A percentile compares a stretch with the other conserved stretches of the same genome.
Evolutionary conservation across 352 stramenopile genomes (phyloP).

Genomic region (Phytophthora lateralis): DNA sequence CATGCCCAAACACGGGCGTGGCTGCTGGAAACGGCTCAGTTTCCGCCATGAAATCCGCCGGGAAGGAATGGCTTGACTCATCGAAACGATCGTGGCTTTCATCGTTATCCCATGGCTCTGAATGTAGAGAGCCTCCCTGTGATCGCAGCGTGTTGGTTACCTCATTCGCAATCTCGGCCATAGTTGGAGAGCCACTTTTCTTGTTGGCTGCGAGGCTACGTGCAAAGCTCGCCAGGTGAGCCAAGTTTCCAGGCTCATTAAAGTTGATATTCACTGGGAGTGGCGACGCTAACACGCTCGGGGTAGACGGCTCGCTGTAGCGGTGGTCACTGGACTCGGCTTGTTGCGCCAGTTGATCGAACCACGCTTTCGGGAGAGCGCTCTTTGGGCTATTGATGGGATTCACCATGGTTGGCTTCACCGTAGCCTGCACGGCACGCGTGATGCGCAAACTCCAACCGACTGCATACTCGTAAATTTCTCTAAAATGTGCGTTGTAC

Average conservation of each 20-base stretch:
- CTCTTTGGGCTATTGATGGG: constrained; percentile 75
- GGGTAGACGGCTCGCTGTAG: constrained; percentile 45
- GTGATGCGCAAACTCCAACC: constrained; percentile 82
- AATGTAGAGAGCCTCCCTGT: constrained; percentile 47
- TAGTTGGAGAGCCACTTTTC: constrained; percentile 26
- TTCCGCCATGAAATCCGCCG: constrained; percentile 49
- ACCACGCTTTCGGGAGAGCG: constrained; percentile 76
- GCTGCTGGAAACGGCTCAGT: constrained; percentile 24
- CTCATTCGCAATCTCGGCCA: constrained; percentile 71
- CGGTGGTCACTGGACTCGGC: constrained; percentile 45
- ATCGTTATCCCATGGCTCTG: constrained; percentile 65
- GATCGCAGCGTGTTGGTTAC: constrained; percentile 70
- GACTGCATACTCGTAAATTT: constrained; percentile 82
- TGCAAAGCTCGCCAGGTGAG: constrained; percentile 74
- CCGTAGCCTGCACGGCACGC: constrained; percentile 77
- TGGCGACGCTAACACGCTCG: constrained; percentile 26
- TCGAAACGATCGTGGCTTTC: constrained; percentile 70
- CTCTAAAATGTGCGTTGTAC: constrained; percentile 80
- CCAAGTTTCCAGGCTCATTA: constrained; percentile 71
- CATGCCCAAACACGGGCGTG: constrained; percentile 20
- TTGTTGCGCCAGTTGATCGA: constrained; percentile 67
- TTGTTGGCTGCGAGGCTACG: constrained; percentile 56
- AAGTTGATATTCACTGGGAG: constrained; percentile 43
- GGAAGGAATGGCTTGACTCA: constrained; percentile 68
- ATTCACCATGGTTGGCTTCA: constrained; percentile 71